phyloP scores from a whole-genome alignment of 2,329 filamentous ascomycete species.

The Celoporthe dispersa region DNA sequence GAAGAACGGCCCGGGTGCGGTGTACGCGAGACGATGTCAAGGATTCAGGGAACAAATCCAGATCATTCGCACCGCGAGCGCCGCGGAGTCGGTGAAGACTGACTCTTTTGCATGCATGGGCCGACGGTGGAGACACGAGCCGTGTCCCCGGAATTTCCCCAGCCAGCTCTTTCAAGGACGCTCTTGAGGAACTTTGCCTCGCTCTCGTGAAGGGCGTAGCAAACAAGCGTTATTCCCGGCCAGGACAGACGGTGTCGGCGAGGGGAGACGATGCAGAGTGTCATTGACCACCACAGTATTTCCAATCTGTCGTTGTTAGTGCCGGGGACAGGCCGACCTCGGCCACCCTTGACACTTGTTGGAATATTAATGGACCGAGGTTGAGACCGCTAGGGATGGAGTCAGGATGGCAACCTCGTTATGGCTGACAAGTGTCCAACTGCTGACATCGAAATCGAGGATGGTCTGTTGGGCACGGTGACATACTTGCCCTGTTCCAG shows the following conservation, averaged over 20 bases:
- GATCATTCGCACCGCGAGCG: background rate
- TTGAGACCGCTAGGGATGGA: background rate
- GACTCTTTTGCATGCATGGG: background rate
- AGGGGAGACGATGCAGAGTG: background rate
- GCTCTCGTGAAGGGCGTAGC: background rate
- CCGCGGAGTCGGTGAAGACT: background rate
- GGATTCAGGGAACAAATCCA: background rate
- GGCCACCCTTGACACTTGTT: background rate
- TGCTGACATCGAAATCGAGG: background rate
- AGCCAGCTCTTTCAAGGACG: background rate
- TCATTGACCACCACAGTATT: background rate
- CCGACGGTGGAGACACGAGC: constrained; percentile 14
- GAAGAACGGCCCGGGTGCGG: background rate
- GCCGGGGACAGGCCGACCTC: constrained; percentile 23
- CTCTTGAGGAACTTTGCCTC: background rate
- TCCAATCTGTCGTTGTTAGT: background rate
- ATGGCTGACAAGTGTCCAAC: background rate
- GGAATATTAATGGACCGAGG: background rate
- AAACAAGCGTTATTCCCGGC: constrained; percentile 3
- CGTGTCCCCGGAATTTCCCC: background rate
- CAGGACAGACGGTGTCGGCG: background rate
- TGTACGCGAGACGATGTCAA: background rate
- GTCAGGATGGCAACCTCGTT: background rate
- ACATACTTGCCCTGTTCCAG: background rate
- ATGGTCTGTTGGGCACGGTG: background rate